Evolutionary conservation across 495 filamentous ascomycete species (phyloP).

Genomic region (Penicillium atrosanguineum): DNA sequence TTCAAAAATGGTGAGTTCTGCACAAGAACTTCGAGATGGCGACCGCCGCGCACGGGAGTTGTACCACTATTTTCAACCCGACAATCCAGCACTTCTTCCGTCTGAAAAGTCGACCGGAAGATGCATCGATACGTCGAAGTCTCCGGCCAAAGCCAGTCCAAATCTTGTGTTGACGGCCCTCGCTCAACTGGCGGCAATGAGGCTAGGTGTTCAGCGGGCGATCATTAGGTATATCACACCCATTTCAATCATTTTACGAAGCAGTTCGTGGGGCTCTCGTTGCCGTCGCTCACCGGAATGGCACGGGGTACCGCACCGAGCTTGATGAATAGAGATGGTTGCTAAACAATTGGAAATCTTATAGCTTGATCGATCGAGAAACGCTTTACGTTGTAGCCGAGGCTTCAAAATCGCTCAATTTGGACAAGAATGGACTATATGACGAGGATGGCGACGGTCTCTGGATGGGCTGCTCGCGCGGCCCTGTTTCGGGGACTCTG

Average conservation of each 20-base stretch:
- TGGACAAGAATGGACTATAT: constrained; percentile 31
- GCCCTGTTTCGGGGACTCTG: constrained; percentile 41
- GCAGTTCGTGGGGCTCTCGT: no score
- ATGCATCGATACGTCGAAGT: neutral
- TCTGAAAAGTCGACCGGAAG: neutral
- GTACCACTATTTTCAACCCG: constrained; percentile 24
- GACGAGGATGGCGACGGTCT: constrained; percentile 40
- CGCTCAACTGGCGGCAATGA: constrained; percentile 39
- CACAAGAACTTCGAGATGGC: neutral
- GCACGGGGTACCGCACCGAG: no score
- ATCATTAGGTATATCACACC: constrained; percentile 37
- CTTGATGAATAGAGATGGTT: neutral
- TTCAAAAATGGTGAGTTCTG: no score
- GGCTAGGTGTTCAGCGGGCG: constrained; percentile 37
- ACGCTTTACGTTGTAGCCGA: constrained; percentile 52
- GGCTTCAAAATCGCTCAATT: constrained; percentile 42
- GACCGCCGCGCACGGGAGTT: constrained; percentile 19
- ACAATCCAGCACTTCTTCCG: constrained; percentile 24
- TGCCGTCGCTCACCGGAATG: no score
- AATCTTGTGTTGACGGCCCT: constrained; percentile 39
- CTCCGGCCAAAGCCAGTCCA: constrained; percentile 12
- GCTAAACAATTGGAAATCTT: neutral
- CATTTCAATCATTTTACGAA: no score
- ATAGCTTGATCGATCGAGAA: constrained; percentile 19
- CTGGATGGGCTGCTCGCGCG: constrained; percentile 44